Base-by-base conservation (phyloP, 805 yeast species). In the Vanderwaltozyma polyspora region DNA sequence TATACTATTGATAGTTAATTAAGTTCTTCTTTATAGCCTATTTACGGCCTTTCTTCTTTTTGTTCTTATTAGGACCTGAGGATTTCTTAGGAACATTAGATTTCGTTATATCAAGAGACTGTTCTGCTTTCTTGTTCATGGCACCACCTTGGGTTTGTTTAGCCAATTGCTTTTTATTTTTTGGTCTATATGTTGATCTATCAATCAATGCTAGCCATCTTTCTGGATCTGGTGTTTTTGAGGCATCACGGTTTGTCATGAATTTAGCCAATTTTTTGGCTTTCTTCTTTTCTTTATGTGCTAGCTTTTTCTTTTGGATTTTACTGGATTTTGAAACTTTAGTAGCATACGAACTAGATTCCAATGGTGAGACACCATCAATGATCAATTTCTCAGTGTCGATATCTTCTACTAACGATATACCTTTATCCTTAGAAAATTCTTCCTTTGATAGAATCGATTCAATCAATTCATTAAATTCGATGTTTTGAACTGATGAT, bases 151-250 rank as follows among this genome's bases (percentile, higher is more conserved):
- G 83, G 0, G 80, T 73, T 32, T 67, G 73, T 42, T 66, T 68
- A 5, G 63, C 61, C 35, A 52, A 42, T 38, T 58, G 58, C 43
- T 63, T 62, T 45, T 67, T 70, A 54, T 74, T 79, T 52, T 82
- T 79, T 11, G 93, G 83, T 57, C 75, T 83, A 62, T 80, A 86
- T 47, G 77, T 74, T 6, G 86, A 71, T 56, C 97, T 74, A 52
- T 87, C 93, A 52, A 76, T 80, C 68, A 81, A 48, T 16, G 95
- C 94, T 33, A 89, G 58, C 97, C 97, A 87, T 61, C 96, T 78
- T 57, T 87, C 96, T 13, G 72, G 70, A 46, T 79, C 80, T 3
- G 72, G 63, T 16, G 40, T 39, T 38, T 51, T 57, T 32, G 58
- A 52, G 15, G 26, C 18, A 32, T 62, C 76, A 29, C 42, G 47